Base-by-base conservation (phyloP, 495 filamentous ascomycete genomes). In the Staphylotrichum longicolle region DNA sequence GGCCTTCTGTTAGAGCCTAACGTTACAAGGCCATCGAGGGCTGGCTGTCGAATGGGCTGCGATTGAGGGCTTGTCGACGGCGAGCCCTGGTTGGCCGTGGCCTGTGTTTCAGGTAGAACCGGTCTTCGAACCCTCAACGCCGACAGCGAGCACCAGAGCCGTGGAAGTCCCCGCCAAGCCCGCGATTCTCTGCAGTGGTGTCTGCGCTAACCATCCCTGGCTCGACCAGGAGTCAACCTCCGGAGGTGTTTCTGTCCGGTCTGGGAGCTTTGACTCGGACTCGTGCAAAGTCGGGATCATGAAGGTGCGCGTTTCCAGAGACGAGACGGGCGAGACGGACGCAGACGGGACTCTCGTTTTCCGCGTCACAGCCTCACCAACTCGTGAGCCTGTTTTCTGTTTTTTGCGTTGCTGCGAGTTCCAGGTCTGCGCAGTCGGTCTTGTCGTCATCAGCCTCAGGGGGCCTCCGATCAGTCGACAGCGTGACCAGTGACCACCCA, bases 71-170 rank as follows among this genome's bases (percentile, higher is more conserved):
- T 54, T 34, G 27, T 39, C 37, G 54, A 58, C 44, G 52, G 54
- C 53, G 32, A 54, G 60, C 37, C 44, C 61, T 68, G 68, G 68
- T 66, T 70, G 70, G 67, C 66, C 61, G 10, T 41, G 40, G 52
- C 40, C 35, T 37, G 54, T 63, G 70, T 72, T 72, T 72, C 70
- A 72, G 55, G 63, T 68, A 60, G 56, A 70, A 67, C 55, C 51
- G 51, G 57, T 54, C 35, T 30, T 3, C 57, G 41, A 45, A 54
- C 57, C 47, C 27, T 50, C 35, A 35, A 34, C 46, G n/a, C 32
- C 7, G 46, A 34, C 47, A 41, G 35, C 46, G 40, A 45, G 5
- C 35, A 6, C 7, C 54, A 35, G 54, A 20, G 45, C 49, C 41
- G n/a, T 14, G 11, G 42, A 50, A 39, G n/a, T 48, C n/a, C 55